Percentiles rank a stretch among this genome's conserved stretches.
Evolutionary conservation across 805 yeast genomes (phyloP).

Genomic region (Candida odintsovae): DNA sequence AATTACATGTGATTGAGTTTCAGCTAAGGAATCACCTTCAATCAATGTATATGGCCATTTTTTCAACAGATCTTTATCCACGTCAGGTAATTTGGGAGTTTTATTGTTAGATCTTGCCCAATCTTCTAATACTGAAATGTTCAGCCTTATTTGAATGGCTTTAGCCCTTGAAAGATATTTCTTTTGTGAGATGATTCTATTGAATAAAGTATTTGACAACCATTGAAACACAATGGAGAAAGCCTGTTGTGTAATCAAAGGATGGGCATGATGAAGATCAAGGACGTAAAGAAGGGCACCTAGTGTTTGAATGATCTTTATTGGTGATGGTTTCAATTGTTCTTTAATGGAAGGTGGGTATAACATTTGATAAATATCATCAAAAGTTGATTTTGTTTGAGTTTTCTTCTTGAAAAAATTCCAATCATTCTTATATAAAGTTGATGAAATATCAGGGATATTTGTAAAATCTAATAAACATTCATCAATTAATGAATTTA

Average conservation of each 20-base stretch:
- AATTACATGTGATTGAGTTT: not conserved
- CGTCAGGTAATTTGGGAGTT: slow-evolving; percentile 27
- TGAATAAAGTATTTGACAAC: slow-evolving; percentile 68
- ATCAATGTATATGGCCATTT: slow-evolving; percentile 32
- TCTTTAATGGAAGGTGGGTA: slow-evolving; percentile 81
- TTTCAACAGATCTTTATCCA: slow-evolving; percentile 32
- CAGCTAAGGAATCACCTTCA: slow-evolving; percentile 18
- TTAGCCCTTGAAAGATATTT: slow-evolving; percentile 72
- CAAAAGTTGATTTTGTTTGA: slow-evolving; percentile 46
- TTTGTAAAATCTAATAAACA: slow-evolving; percentile 72
- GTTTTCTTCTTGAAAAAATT: slow-evolving; percentile 43
- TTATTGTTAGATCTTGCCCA: slow-evolving; percentile 61
- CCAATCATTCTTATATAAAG: slow-evolving; percentile 73
- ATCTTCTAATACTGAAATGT: slow-evolving; percentile 82
- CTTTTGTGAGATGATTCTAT: slow-evolving; percentile 59
- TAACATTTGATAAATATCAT: slow-evolving; percentile 67
- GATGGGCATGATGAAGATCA: slow-evolving; percentile 75
- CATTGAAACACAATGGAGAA: slow-evolving; percentile 74
- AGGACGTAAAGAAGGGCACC: slow-evolving; percentile 86
- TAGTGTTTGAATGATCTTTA: slow-evolving; percentile 75
- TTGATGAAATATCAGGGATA: slow-evolving; percentile 75
- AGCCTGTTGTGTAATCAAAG: slow-evolving; percentile 71
- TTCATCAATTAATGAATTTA: slow-evolving; percentile 52
- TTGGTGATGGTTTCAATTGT: slow-evolving; percentile 84
- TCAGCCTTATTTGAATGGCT: slow-evolving; percentile 86